Percentiles rank a stretch among this genome's conserved stretches.
phyloP scores from a whole-genome alignment of 306 rosid genomes.

The Gillenia trifoliata region DNA sequence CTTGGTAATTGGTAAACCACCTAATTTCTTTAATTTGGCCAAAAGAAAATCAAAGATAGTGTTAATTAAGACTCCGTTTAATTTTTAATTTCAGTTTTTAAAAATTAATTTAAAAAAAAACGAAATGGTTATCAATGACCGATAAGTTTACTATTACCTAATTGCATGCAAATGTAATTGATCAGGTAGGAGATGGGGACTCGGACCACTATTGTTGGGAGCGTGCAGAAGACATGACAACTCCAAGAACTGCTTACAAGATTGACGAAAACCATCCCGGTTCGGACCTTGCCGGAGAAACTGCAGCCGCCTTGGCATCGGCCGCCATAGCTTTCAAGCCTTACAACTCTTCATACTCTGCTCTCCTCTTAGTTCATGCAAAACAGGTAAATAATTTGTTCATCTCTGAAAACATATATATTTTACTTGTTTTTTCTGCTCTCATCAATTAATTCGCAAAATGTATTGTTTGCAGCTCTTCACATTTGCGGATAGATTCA shows the following conservation, averaged over 20 bases:
- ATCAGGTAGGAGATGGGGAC: conserved; percentile 77
- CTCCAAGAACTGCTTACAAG: conserved; percentile 65
- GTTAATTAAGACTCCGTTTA: not conserved
- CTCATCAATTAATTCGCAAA: not conserved
- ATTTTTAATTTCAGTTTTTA: no score
- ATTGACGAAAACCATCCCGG: conserved; percentile 77
- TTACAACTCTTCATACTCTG: conserved; percentile 75
- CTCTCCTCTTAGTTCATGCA: conserved; percentile 61
- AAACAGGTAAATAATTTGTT: conserved; percentile 42
- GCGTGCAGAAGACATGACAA: conserved; percentile 86
- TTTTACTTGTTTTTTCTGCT: not conserved
- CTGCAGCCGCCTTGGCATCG: conserved; percentile 88
- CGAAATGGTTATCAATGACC: not conserved
- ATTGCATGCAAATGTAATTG: not conserved
- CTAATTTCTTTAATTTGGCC: not conserved
- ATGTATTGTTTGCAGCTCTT: conserved; percentile 46
- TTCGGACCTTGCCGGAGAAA: conserved; percentile 87
- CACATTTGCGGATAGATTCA: conserved; percentile 71
- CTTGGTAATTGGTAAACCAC: no score
- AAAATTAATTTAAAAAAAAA: no score
- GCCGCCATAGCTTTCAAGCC: conserved; percentile 75
- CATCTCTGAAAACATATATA: not conserved
- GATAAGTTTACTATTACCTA: not conserved
- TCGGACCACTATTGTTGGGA: conserved; percentile 93
- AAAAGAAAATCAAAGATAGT: not conserved